These are phyloP conservation scores for Salix caprea DNA, from an alignment of 345 rosid species.

Conservation along the genomic window DNA sequence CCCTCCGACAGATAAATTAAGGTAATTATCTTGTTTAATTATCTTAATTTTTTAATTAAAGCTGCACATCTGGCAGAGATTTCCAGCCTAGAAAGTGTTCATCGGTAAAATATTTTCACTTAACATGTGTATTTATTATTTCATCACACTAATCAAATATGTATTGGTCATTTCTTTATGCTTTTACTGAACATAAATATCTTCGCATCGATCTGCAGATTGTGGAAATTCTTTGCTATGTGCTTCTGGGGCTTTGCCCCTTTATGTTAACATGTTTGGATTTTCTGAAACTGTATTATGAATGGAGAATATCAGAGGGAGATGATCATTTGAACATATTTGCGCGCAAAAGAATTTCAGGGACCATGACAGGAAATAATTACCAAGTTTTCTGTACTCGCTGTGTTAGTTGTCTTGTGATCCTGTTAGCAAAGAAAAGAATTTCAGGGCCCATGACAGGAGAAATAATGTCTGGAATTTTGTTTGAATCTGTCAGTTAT, in stretches of 20 bases:
- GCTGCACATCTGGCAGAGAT: neutral
- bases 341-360: neutral
- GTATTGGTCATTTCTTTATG: neutral
- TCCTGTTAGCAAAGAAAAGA: no score
- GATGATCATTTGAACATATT: neutral
- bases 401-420: no score
- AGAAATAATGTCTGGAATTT: neutral
- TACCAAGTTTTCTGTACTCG: no score
- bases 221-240: neutral
- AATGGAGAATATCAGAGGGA: neutral
- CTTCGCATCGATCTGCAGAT: neutral
- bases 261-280: neutral
- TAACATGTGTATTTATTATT: no score
- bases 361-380: no score
- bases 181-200: neutral
- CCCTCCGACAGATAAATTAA: conserved; percentile 25
- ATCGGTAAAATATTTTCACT: neutral
- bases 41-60: no score
- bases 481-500: no score
- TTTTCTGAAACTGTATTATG: neutral
- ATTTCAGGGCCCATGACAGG: neutral
- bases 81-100: neutral
- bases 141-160: neutral
- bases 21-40: neutral
- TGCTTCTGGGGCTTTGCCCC: neutral